A percentile compares a stretch with the other conserved stretches of the same genome.
Evolutionary conservation across 768 basidiomycete species (phyloP).

Genomic region (Mycena vitilis): DNA sequence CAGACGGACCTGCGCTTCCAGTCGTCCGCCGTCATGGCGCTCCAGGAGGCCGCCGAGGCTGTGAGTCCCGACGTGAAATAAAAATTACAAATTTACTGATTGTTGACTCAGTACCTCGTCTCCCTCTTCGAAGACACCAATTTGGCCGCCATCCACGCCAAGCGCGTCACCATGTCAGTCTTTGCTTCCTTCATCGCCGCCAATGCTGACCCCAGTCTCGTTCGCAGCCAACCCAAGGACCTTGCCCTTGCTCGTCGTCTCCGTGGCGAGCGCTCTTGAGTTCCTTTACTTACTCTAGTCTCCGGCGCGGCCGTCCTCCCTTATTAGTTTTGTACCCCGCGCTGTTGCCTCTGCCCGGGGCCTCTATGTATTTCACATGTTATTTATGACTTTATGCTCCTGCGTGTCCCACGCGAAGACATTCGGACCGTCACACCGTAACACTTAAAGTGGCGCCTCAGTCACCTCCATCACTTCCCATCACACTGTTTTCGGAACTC

Average conservation of each 20-base stretch:
- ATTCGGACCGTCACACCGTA: background rate
- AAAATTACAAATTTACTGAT: background rate
- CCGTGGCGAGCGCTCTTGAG: slow-evolving; percentile 85
- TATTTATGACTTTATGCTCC: background rate
- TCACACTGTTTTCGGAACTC: no score
- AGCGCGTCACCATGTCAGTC: slow-evolving; percentile 59
- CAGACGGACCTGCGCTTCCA: slow-evolving; percentile 95
- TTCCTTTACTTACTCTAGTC: background rate
- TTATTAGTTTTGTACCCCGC: slow-evolving; percentile 11
- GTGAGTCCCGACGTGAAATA: slow-evolving; percentile 14
- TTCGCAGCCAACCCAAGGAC: slow-evolving; percentile 84
- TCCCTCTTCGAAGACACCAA: slow-evolving; percentile 91
- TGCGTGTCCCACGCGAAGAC: no score
- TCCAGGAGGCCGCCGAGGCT: slow-evolving; percentile 93
- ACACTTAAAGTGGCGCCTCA: background rate
- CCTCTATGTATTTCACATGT: slow-evolving; percentile 7
- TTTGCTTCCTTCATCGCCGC: background rate
- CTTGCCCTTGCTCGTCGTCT: slow-evolving; percentile 88
- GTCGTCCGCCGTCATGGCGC: slow-evolving; percentile 93
- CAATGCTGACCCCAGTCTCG: slow-evolving; percentile 36
- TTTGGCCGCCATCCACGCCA: slow-evolving; percentile 92
- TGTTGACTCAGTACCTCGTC: slow-evolving; percentile 66
- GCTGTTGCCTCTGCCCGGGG: no score
- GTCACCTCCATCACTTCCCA: background rate
- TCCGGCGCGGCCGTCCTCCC: background rate